Percentiles rank a stretch among this genome's conserved stretches.
Conservation (phyloP, 192 early-diverging fungal species). For the Powellomyces hirtus region DNA sequence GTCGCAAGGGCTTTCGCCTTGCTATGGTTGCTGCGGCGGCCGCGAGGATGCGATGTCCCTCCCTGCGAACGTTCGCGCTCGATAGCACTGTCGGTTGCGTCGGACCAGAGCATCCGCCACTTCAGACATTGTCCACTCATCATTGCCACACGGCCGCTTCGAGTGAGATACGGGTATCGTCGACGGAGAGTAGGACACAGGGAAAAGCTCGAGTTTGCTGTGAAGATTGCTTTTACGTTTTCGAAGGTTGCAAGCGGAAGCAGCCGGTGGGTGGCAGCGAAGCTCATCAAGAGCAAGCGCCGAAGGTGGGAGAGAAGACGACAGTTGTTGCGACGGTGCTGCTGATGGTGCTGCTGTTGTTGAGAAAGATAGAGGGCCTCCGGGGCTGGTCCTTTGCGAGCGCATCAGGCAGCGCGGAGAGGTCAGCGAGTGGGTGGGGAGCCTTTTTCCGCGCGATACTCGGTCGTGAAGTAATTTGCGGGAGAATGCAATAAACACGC, state of each 20-base stretch:
- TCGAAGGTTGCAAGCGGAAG: slow-evolving; percentile 23
- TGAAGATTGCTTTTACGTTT: slow-evolving; percentile 7
- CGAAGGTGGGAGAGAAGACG: no score
- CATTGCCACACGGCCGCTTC: slow-evolving; percentile 18
- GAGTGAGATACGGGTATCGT: slow-evolving; percentile 25
- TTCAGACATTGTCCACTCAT: slow-evolving; percentile 5
- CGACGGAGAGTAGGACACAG: slow-evolving; percentile 21
- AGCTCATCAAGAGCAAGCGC: slow-evolving; percentile 23
- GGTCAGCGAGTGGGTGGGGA: no score
- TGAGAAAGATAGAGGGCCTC: no score
- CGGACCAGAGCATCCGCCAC: slow-evolving; percentile 1
- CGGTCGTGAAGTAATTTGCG: no score
- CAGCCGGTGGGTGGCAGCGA: slow-evolving; percentile 19
- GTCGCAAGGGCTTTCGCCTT: not conserved
- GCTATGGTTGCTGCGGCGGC: not conserved
- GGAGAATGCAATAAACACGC: no score
- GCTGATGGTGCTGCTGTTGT: no score
- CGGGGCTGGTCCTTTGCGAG: no score
- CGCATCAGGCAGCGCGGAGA: no score
- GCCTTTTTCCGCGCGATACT: no score
- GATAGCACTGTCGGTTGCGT: not conserved
- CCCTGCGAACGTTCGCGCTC: not conserved
- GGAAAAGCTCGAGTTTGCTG: slow-evolving; percentile 10
- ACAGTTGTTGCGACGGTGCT: no score
- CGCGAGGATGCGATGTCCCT: no score